Base-by-base conservation (phyloP, 2,329 filamentous ascomycete species). In the Pestalotiopsis sp. region DNA sequence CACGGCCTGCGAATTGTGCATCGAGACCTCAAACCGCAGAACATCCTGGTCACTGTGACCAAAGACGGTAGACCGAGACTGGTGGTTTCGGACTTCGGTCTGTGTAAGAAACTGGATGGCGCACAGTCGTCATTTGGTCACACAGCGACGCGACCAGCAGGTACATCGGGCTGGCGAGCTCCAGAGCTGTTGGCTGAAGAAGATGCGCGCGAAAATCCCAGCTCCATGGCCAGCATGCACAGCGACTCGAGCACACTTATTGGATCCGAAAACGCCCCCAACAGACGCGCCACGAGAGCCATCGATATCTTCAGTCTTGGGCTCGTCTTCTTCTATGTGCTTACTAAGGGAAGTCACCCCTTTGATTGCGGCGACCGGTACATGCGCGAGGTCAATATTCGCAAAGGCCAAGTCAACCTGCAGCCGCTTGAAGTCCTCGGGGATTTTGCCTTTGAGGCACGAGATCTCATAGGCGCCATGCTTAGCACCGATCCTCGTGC, bases 291-390 rank as follows among this genome's bases (percentile, higher is more conserved):
- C 6, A 99, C 97, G 60, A 92, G 96, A 60, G 93, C 96, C 9
- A 98, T 98, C 70, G 96, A 99, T 77, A 97, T 99, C 31, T 99
- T 99, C 82, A 97, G 95, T 0, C 87, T 99, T 45, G 96, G 96
- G 1, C 92, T 97, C 66, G 94, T 99, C n/a, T 99, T 98, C 84
- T 98, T 95, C 82, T 99, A 98, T 79, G 95, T 98, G n/a, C 86
- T 99, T 69, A 98, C 95, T 1, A 93, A 94, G 71, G 96, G 96
- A 17, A 89, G 88, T 1, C 96, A 99, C 79, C 96, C 96, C 0
- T 99, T 97, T 75, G 95, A 98, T 77, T 95, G 94, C 71, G 95
- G 96, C 67, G 94, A 96, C 76, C 91, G 94, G 64, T 98, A 96
- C 84, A 97, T 97, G 89, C 90, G 96, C 65, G 96, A 99, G 81